Percentiles rank a stretch among this genome's conserved stretches.
phyloP scores from a whole-genome alignment of 371 early-diverging fungal genomes.

The Parasitella parasitica region DNA sequence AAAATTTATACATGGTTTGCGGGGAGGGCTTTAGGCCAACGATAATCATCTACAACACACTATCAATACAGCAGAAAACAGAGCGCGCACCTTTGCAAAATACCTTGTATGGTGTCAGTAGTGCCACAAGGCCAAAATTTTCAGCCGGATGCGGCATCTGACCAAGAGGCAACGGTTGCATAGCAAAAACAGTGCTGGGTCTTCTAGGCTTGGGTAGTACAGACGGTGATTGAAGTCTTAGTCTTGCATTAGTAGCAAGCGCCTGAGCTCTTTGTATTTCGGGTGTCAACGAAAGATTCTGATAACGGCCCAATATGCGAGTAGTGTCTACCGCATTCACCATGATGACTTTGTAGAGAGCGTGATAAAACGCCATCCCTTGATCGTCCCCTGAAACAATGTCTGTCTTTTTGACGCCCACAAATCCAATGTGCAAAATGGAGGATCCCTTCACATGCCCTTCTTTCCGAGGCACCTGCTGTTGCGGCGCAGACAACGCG shows the following conservation, averaged over 20 bases:
- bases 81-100: neutral
- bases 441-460: conserved; percentile 73
- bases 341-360: conserved; percentile 66
- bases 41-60: conserved; percentile 60
- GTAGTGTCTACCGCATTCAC: conserved; percentile 69
- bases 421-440: conserved; percentile 70
- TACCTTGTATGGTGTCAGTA: conserved; percentile 76
- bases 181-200: conserved; percentile 68
- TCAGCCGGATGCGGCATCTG: conserved; percentile 67
- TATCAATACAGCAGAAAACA: neutral
- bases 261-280: conserved; percentile 25
- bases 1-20: conserved; percentile 67
- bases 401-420: conserved; percentile 64
- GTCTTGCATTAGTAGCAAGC: conserved; percentile 3
- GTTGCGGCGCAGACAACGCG: conserved; percentile 34
- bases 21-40: conserved; percentile 75
- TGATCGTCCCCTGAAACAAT: conserved; percentile 75
- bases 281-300: conserved; percentile 41
- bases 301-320: conserved; percentile 68
- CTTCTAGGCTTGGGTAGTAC: conserved; percentile 27
- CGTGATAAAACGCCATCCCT: conserved; percentile 77
- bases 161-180: conserved; percentile 67
- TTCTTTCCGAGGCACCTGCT: conserved; percentile 48
- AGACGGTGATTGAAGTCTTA: conserved; percentile 7
- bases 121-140: conserved; percentile 67